Evolutionary conservation across 805 yeast species (phyloP).

Genomic region (Saitoella complicata): DNA sequence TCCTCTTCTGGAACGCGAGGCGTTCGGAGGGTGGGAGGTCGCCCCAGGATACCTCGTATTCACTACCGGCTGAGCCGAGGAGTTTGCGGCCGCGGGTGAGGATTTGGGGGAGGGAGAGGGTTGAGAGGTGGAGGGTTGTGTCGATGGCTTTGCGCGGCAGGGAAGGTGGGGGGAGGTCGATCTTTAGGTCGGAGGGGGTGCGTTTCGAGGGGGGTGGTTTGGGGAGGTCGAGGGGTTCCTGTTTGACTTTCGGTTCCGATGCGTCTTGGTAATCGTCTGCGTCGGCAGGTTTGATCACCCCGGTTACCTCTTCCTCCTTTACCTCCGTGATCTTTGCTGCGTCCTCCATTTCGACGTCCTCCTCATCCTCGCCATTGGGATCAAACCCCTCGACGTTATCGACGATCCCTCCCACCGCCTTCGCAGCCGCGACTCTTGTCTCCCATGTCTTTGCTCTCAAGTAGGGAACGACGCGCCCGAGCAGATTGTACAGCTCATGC

Average conservation of each 20-base stretch:
- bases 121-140: no score
- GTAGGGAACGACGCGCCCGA: slow-evolving; percentile 84
- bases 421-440: slow-evolving; percentile 84
- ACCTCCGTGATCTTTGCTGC: slow-evolving; percentile 14
- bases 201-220: background rate
- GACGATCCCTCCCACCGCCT: slow-evolving; percentile 88
- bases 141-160: background rate
- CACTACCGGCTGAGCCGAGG: slow-evolving; percentile 46
- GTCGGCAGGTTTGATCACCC: slow-evolving; percentile 8
- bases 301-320: slow-evolving; percentile 13
- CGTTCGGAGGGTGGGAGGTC: slow-evolving; percentile 30
- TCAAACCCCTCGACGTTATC: slow-evolving; percentile 68
- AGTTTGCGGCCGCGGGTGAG: slow-evolving; percentile 30
- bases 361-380: slow-evolving; percentile 37
- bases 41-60: slow-evolving; percentile 25
- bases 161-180: slow-evolving; percentile 5
- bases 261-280: background rate
- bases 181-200: background rate
- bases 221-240: background rate
- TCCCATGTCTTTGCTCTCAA: slow-evolving; percentile 81
- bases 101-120: no score
- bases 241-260: background rate
- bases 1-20: slow-evolving; percentile 34
- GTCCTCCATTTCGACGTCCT: slow-evolving; percentile 11
- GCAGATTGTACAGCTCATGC: slow-evolving; percentile 66